Evolutionary conservation across 176 grass and related monocot species (phyloP), one percentile per base, ranked within the genome.

Genomic region (Lolium rigidum): DNA sequence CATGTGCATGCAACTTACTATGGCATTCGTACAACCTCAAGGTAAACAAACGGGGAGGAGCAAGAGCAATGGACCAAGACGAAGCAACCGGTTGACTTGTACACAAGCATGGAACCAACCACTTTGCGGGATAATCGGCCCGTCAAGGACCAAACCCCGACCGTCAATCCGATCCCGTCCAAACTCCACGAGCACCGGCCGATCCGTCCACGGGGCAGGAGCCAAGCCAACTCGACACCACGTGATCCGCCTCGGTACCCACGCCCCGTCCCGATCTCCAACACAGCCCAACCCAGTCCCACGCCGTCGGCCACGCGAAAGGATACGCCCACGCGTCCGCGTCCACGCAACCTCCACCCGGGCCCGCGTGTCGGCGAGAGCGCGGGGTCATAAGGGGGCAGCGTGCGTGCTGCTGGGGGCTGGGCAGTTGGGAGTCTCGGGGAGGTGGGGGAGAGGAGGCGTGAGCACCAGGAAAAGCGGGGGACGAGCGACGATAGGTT

Each of bases 401-500:
- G 47, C 47, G 47, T 28, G 70, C 74, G 78, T 37, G 82, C 35
- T 18, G 74, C 80, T 63, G 43, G 41, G 79, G 7, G 0, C 16
- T 37, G 17, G 86, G 77, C 77, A 44, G 81, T 88, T 91, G 63
- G 77, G 28, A 83, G 79, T 87, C 37, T 67, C 43, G 41, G 43
- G 7, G 80, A 63, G 38, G 52, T 2, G 77, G 13, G 79, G 2
- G 31, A 35, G 31, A 72, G 75, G 89, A 87, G 76, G 77, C 89
- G 85, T 91, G 81, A 81, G 86, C 70, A 12, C 51, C 70, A 88
- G 86, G 89, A 72, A 85, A 88, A 68, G 4, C 0, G 15, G 6
- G 26, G 9, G 44, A 2, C 22, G 24, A 37, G 67, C 41, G 25
- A 13, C 44, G 58, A 54, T 59, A 47, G 51, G 68, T 80, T 77